phyloP scores from a whole-genome alignment of 2,329 filamentous ascomycete species.

The Alternaria arborescens region DNA sequence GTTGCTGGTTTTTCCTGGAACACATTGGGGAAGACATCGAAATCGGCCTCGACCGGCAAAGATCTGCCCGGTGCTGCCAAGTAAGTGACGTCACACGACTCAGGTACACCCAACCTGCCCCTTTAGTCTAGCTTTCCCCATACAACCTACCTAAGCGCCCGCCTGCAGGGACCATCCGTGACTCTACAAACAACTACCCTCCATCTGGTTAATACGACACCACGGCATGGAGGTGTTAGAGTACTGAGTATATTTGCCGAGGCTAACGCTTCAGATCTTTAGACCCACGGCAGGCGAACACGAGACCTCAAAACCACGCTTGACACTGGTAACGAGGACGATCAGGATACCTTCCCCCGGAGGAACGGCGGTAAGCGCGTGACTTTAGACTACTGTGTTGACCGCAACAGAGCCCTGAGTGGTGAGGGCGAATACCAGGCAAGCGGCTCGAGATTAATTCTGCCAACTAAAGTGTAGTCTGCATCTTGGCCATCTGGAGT shows the following conservation, averaged over 20 bases:
- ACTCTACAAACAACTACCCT: neutral
- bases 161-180: neutral
- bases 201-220: neutral
- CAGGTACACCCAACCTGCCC: neutral
- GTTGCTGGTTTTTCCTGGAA: neutral
- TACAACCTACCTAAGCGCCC: neutral
- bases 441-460: neutral
- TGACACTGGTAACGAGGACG: neutral
- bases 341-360: neutral
- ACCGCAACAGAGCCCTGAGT: neutral
- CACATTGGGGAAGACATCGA: neutral
- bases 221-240: neutral
- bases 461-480: neutral
- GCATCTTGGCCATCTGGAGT: neutral
- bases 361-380: neutral
- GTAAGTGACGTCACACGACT: neutral
- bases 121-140: neutral
- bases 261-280: neutral
- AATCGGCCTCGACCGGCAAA: neutral
- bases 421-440: neutral
- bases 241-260: slow-evolving; percentile 1
- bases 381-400: neutral
- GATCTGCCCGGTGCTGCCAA: neutral
- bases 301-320: neutral
- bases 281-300: neutral